Evolutionary conservation across 2,329 filamentous ascomycete species (phyloP).

Genomic region (Teratosphaeria gauchensis): DNA sequence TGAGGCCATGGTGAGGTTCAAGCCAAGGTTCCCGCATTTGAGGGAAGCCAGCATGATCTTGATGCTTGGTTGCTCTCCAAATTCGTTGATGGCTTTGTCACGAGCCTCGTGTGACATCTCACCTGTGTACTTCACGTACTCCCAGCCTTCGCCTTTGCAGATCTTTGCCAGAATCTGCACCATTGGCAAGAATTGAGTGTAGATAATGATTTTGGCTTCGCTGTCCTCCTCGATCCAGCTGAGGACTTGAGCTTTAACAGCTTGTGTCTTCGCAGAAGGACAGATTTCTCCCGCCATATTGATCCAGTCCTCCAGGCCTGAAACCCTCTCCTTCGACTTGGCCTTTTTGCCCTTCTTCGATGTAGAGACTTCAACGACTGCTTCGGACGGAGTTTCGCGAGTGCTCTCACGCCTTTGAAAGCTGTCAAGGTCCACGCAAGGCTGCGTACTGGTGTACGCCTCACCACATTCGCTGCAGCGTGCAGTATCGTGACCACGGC

Average conservation of each 20-base stretch:
- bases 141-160: constrained; percentile 43
- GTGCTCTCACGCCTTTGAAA: background rate
- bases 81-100: constrained; percentile 37
- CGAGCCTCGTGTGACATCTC: constrained; percentile 37
- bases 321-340: constrained; percentile 13
- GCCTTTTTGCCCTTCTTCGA: constrained; percentile 9
- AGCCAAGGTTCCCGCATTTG: constrained; percentile 46
- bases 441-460: constrained; percentile 13
- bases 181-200: constrained; percentile 49
- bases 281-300: constrained; percentile 27
- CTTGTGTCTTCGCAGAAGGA: constrained; percentile 37
- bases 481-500: constrained; percentile 12
- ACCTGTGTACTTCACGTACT: constrained; percentile 40
- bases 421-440: constrained; percentile 18
- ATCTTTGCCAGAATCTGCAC: constrained; percentile 38
- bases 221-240: constrained; percentile 37
- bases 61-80: constrained; percentile 30
- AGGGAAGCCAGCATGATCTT: constrained; percentile 48
- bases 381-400: background rate
- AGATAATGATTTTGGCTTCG: constrained; percentile 48
- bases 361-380: background rate
- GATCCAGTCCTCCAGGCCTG: constrained; percentile 30
- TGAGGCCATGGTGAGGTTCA: constrained; percentile 51
- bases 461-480: constrained; percentile 29
- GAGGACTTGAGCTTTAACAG: constrained; percentile 36